A percentile compares a stretch with the other conserved stretches of the same genome.
These are phyloP conservation scores for Aspergillus fijiensis DNA, from an alignment of 2,329 filamentous ascomycete species.

Conservation along the genomic window DNA sequence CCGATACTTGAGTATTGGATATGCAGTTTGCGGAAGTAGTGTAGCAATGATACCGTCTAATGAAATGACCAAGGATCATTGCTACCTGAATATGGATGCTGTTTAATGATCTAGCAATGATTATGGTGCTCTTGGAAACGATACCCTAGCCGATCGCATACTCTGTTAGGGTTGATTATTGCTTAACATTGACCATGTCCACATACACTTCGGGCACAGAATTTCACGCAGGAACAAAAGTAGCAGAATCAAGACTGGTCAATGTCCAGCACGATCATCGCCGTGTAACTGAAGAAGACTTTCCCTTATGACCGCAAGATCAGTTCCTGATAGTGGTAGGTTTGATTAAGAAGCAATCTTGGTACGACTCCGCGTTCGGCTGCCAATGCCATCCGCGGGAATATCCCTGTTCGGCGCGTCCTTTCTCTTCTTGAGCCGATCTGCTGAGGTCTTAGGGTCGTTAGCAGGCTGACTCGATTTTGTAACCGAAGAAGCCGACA, in stretches of 20 bases:
- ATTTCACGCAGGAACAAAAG: not conserved
- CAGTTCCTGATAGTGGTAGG: not conserved
- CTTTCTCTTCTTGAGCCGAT: conserved; percentile 35
- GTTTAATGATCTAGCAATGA: not conserved
- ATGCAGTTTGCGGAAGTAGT: too few relatives aligned
- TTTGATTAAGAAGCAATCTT: conserved; percentile 24
- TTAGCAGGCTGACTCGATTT: conserved; percentile 18
- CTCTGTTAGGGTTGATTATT: not conserved
- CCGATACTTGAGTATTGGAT: too few relatives aligned
- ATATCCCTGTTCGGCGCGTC: conserved; percentile 26
- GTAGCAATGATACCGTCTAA: too few relatives aligned
- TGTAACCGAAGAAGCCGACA: conserved; percentile 1
- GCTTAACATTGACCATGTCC: not conserved
- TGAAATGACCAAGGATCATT: not conserved
- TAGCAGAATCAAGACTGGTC: not conserved
- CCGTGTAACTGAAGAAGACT: not conserved
- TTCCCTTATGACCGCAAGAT: not conserved
- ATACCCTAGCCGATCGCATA: not conserved
- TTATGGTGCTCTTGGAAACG: not conserved
- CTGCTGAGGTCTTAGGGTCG: conserved; percentile 31
- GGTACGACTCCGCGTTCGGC: conserved; percentile 41
- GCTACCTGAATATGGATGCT: not conserved
- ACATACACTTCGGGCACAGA: not conserved
- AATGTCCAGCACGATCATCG: not conserved
- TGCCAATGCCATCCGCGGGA: conserved; percentile 37